Conservation (phyloP, 768 basidiomycete genomes). For the Pulveroboletus sp. region DNA sequence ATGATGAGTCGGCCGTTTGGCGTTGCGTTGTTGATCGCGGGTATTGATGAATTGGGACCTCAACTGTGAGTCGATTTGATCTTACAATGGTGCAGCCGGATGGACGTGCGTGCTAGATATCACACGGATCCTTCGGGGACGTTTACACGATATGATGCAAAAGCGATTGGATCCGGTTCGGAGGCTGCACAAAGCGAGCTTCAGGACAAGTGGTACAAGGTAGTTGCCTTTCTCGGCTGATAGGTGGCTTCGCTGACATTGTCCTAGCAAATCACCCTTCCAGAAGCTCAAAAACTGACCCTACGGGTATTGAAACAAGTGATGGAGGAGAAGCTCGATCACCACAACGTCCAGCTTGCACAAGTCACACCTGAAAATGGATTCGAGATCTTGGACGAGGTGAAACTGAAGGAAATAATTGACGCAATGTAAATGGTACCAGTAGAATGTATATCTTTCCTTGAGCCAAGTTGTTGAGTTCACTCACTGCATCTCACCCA, state of each 20-base stretch:
- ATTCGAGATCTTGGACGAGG: slow-evolving; percentile 88
- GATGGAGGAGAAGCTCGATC: slow-evolving; percentile 99
- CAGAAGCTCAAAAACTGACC: slow-evolving; percentile 84
- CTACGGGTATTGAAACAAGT: slow-evolving; percentile 95
- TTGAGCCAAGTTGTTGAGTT: neutral
- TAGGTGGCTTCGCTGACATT: slow-evolving; percentile 6
- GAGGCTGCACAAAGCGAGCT: slow-evolving; percentile 97
- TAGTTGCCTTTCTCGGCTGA: slow-evolving; percentile 29
- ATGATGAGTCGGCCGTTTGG: slow-evolving; percentile 99
- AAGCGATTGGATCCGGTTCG: slow-evolving; percentile 97
- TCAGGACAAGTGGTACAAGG: slow-evolving; percentile 96
- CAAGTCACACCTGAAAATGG: slow-evolving; percentile 85
- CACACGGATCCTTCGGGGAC: slow-evolving; percentile 99
- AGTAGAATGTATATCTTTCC: slow-evolving; percentile 15
- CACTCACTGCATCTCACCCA: neutral
- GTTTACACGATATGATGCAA: slow-evolving; percentile 94
- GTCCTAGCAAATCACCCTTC: slow-evolving; percentile 83
- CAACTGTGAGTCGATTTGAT: slow-evolving; percentile 71
- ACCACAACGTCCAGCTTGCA: slow-evolving; percentile 97
- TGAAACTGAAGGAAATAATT: slow-evolving; percentile 76
- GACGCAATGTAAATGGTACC: slow-evolving; percentile 66
- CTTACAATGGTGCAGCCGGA: slow-evolving; percentile 10
- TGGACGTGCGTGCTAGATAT: slow-evolving; percentile 51
- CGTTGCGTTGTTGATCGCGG: slow-evolving; percentile 96
- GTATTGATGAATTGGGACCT: slow-evolving; percentile 92